These are phyloP conservation scores for Hirsutella thompsonii DNA, from an alignment of 2,329 filamentous ascomycete genomes.

Conservation along the genomic window DNA sequence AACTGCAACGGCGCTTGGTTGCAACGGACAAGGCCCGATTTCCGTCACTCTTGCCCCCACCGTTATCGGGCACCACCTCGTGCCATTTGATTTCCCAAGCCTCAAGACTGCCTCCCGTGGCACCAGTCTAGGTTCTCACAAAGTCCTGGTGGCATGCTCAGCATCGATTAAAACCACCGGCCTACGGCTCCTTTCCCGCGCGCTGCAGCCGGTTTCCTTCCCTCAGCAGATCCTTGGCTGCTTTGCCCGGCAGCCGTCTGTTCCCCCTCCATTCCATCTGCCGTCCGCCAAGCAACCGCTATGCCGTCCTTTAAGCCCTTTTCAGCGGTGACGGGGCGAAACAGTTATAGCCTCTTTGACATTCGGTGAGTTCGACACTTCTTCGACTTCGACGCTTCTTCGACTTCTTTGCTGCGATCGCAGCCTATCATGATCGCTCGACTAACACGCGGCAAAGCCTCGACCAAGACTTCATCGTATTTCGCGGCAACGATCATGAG, in stretches of 20 bases:
- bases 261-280: not conserved
- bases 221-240: not conserved
- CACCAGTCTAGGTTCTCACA: too few relatives aligned
- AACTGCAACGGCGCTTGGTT: too few relatives aligned
- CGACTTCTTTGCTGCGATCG: not conserved
- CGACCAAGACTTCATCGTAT: constrained; percentile 67
- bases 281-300: constrained; percentile 8
- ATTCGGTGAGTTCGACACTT: constrained; percentile 32
- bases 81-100: too few relatives aligned
- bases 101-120: too few relatives aligned
- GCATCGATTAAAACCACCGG: too few relatives aligned
- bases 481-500: constrained; percentile 63
- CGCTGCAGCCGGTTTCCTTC: too few relatives aligned
- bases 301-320: constrained; percentile 48
- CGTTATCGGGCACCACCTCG: too few relatives aligned
- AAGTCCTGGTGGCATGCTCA: too few relatives aligned
- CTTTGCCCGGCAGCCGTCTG: not conserved
- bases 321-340: constrained; percentile 35
- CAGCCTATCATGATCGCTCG: not conserved
- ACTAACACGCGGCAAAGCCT: constrained; percentile 34
- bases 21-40: too few relatives aligned
- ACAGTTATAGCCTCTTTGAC: constrained; percentile 41
- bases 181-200: too few relatives aligned
- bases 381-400: not conserved
- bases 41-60: too few relatives aligned